Conservation (phyloP, 2,329 filamentous ascomycete genomes). For the Cryphonectria carpinicola region DNA sequence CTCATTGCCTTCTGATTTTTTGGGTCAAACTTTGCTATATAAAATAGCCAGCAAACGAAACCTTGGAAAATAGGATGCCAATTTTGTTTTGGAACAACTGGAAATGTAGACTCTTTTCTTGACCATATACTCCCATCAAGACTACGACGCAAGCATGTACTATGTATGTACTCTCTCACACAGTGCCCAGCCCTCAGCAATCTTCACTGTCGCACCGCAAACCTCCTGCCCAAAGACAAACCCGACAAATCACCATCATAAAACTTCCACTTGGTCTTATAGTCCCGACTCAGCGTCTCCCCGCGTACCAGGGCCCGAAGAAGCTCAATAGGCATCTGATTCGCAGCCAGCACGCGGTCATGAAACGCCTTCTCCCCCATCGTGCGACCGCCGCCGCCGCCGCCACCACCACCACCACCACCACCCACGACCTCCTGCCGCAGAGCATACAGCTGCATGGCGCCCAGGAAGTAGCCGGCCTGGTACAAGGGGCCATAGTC, state of each 20-base stretch:
- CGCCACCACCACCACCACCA: constrained; percentile 32
- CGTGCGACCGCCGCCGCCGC: constrained; percentile 25
- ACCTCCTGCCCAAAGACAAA: neutral
- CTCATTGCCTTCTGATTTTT: no score
- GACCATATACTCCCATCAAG: neutral
- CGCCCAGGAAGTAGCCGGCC: constrained; percentile 63
- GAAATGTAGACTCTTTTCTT: no score
- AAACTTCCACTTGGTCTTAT: constrained; percentile 29
- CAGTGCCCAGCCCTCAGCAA: neutral
- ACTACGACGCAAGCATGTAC: no score
- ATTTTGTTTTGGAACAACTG: no score
- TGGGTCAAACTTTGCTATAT: no score
- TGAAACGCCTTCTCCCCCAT: constrained; percentile 58
- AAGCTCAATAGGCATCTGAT: constrained; percentile 35
- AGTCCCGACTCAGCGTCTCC: constrained; percentile 20
- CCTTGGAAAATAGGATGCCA: no score
- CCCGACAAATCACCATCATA: constrained; percentile 3
- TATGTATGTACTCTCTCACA: neutral
- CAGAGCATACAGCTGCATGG: constrained; percentile 57
- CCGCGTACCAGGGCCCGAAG: constrained; percentile 24
- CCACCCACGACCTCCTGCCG: constrained; percentile 50
- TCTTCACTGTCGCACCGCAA: neutral
- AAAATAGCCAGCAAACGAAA: no score
- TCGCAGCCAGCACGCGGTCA: constrained; percentile 54
- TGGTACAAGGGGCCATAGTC: constrained; percentile 63